Evolutionary conservation across 352 stramenopile species (phyloP).

Genomic region (Elongisporangium senticosum): DNA sequence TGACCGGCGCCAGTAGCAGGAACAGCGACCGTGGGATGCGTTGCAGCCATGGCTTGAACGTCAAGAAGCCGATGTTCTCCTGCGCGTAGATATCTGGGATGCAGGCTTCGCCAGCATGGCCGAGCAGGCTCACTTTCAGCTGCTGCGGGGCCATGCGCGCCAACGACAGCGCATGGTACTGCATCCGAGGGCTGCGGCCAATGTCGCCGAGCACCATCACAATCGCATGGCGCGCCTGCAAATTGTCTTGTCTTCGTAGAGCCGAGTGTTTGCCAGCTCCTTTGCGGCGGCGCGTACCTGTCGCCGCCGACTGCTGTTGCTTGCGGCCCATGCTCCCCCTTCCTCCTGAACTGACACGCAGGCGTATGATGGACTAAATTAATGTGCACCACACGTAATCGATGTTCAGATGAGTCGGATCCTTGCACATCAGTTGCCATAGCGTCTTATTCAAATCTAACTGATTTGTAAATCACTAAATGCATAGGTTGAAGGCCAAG

Average conservation of each 20-base stretch:
- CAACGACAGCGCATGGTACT: slow-evolving; percentile 97
- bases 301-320: neutral
- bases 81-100: slow-evolving; percentile 62
- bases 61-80: slow-evolving; percentile 68
- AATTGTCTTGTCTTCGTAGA: neutral
- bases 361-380: neutral
- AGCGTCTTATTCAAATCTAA: neutral
- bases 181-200: slow-evolving; percentile 97
- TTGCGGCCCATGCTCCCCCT: neutral
- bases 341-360: neutral
- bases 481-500: neutral
- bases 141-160: slow-evolving; percentile 50
- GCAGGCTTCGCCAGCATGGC: slow-evolving; percentile 90
- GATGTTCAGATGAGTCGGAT: neutral
- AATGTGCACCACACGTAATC: neutral
- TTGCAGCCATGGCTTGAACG: slow-evolving; percentile 64
- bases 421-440: neutral
- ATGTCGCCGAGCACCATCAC: slow-evolving; percentile 95
- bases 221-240: slow-evolving; percentile 50
- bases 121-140: slow-evolving; percentile 87
- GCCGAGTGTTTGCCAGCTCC: neutral
- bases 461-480: neutral
- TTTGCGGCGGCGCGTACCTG: slow-evolving; percentile 2
- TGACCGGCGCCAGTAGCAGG: slow-evolving; percentile 73
- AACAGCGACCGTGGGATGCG: slow-evolving; percentile 60